Base-by-base conservation (phyloP, 768 basidiomycete genomes). In the Leccinum ochraceum region DNA sequence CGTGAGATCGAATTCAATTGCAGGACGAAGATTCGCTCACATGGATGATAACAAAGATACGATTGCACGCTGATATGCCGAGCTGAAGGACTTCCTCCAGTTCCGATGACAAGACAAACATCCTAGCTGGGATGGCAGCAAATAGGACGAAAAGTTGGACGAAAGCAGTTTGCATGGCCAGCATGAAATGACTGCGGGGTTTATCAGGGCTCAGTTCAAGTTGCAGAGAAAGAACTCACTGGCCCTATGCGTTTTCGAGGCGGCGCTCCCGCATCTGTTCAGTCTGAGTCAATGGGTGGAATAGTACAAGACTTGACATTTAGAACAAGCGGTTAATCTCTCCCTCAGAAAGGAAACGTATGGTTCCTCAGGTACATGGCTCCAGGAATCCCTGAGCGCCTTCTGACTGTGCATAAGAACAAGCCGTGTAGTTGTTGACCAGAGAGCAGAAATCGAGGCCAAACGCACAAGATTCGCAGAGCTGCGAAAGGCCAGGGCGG, bases 401-500 rank as follows among this genome's bases (percentile, higher is more conserved):
- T 82, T 87, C 22, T 77, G 67, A 61, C 87, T 89, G 37, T 17
- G 3, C 1, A 17, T 53, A 20, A 24, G 53, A 22, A 51, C 16
- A 24, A 42, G 20, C 4, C 11, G 17, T n/a, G 53, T 22, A 73
- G n/a, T n/a, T n/a, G n/a, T n/a, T 57, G 85, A 88, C 66, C 82
- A 93, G 54, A 78, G 92, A 70, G 87, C 87, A 69, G 95, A 96
- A 76, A 90, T 98, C 61, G 94, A 94, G 74, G 91, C 88, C 28
- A 98, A 98, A 77, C 80, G 88, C 62, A 85, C 86, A 11, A 95
- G 94, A 75, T 86, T 98, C 36, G 92, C 86, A 54, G 92, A 93
- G 63, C 80, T 97, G 39, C 81, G 91, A 57, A 84, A 88, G 72
- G 89, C 88, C 6, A 83, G 93, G 50, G 86, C 86, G 37, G 28